phyloP scores from a whole-genome alignment of 192 early-diverging fungal species.

The Spizellomyces sp. region DNA sequence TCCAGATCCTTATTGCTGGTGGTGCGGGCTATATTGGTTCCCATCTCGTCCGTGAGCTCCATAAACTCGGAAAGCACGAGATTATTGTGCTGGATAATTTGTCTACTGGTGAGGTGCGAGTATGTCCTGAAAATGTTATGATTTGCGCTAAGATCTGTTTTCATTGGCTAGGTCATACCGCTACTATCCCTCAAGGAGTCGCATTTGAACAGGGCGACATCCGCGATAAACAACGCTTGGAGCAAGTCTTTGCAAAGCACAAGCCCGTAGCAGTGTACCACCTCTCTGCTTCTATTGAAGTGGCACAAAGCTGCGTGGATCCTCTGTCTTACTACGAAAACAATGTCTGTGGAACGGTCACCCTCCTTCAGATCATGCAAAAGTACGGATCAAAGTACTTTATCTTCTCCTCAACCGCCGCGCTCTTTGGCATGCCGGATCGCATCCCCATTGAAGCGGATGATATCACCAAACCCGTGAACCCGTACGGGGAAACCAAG shows the following conservation, averaged over 20 bases:
- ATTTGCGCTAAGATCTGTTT: no score
- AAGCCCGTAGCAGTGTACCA: slow-evolving; percentile 63
- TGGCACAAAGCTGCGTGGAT: slow-evolving; percentile 76
- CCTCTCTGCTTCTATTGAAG: slow-evolving; percentile 87
- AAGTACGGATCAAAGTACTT: slow-evolving; percentile 81
- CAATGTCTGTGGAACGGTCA: slow-evolving; percentile 88
- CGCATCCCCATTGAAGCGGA: slow-evolving; percentile 71
- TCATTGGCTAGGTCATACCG: slow-evolving; percentile 46
- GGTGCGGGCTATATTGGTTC: slow-evolving; percentile 92
- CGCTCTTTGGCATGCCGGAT: slow-evolving; percentile 85
- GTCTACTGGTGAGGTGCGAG: slow-evolving; percentile 49
- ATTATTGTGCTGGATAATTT: slow-evolving; percentile 94
- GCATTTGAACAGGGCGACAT: slow-evolving; percentile 82
- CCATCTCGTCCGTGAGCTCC: slow-evolving; percentile 86
- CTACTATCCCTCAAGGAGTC: slow-evolving; percentile 48
- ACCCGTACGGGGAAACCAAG: slow-evolving; percentile 97
- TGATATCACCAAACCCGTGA: slow-evolving; percentile 72
- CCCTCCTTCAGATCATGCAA: slow-evolving; percentile 82
- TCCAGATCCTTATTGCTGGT: slow-evolving; percentile 52
- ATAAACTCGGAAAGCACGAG: slow-evolving; percentile 62
- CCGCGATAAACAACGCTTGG: slow-evolving; percentile 65
- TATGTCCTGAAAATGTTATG: background rate
- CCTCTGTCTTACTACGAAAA: slow-evolving; percentile 93
- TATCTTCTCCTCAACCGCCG: slow-evolving; percentile 93
- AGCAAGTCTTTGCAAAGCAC: slow-evolving; percentile 71